Base-by-base conservation (phyloP, 2,329 filamentous ascomycete genomes). In the Nemania diffusa region DNA sequence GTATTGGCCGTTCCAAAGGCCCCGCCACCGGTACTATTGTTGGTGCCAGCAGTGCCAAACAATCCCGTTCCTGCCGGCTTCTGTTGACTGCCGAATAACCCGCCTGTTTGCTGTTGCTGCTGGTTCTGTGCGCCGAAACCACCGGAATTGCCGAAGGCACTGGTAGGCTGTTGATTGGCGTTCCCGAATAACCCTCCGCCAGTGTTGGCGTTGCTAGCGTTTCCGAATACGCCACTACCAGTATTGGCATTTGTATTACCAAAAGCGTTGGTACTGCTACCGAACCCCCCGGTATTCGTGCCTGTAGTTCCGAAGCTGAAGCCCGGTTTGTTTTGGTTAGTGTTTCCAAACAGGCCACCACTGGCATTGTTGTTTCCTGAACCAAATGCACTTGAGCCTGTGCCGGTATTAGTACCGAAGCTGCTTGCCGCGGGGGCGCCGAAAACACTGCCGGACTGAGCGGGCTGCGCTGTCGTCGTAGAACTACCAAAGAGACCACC, bases 321-420 rank as follows among this genome's bases (percentile, higher is more conserved):
- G 11, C 72, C 73, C 1, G 74, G n/a, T 55, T 74, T 74, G 27
- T 71, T 73, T 44, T 75, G 73, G 50, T 67, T 71, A 34, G 71
- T 76, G 62, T 70, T 75, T 11, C 78, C 81, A 61, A 84, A 84
- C 13, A 83, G 60, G 22, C 80, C 78, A 24, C 78, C 75, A 27
- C 76, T 71, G 8, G 80, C 72, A 40, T 76, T 79, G 32, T 73
- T 69, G 51, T 69, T 74, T 46, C 79, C 80, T 44, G 80, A 68
- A 52, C 87, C 87, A 71, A 89, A 89, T 62, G 51, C 69, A 11
- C 81, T 83, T 69, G 81, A 77, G 34, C 73, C 73, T 68, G 81
- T 77, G 46, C 73, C 73, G 7, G 78, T 73, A 67, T 80, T 82
- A 64, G 69, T 78, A 29, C 85, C 86, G 69, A 85, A 85, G 8